These are phyloP conservation scores for Geotrichum candidum DNA, from an alignment of 1,139 yeast species.

Conservation along the genomic window DNA sequence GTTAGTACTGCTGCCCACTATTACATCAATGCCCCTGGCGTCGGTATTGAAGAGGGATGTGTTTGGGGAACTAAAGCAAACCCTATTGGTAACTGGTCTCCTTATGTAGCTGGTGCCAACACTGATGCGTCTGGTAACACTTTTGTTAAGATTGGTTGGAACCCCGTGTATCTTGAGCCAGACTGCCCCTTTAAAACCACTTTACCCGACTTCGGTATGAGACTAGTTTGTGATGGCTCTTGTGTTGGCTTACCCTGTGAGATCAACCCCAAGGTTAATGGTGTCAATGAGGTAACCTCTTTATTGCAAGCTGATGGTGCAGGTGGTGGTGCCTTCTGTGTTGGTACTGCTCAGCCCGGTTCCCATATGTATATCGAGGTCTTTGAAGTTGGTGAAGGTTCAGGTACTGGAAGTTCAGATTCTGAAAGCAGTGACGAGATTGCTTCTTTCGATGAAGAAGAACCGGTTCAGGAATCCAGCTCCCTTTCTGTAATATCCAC, in stretches of 20 bases:
- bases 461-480: background rate
- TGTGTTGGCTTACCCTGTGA: slow-evolving; percentile 76
- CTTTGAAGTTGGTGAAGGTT: slow-evolving; percentile 38
- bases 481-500: background rate
- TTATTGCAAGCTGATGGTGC: slow-evolving; percentile 41
- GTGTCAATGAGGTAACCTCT: slow-evolving; percentile 48
- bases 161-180: slow-evolving; percentile 70
- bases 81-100: slow-evolving; percentile 85
- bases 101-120: slow-evolving; percentile 88
- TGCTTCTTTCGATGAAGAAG: background rate
- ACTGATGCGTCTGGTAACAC: slow-evolving; percentile 63
- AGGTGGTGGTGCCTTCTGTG: slow-evolving; percentile 73
- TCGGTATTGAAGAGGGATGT: slow-evolving; percentile 69
- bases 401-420: slow-evolving; percentile 14
- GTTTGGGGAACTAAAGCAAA: slow-evolving; percentile 69
- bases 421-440: background rate
- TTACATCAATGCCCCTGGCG: slow-evolving; percentile 83
- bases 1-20: slow-evolving; percentile 74
- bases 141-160: slow-evolving; percentile 82
- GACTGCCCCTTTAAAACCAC: slow-evolving; percentile 46
- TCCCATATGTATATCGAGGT: slow-evolving; percentile 69
- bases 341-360: slow-evolving; percentile 65
- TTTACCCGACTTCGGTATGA: slow-evolving; percentile 64
- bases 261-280: slow-evolving; percentile 63
- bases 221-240: slow-evolving; percentile 61